phyloP scores from a whole-genome alignment of 2,329 filamentous ascomycete species.

The Cladosporium austrohemisphaericum region DNA sequence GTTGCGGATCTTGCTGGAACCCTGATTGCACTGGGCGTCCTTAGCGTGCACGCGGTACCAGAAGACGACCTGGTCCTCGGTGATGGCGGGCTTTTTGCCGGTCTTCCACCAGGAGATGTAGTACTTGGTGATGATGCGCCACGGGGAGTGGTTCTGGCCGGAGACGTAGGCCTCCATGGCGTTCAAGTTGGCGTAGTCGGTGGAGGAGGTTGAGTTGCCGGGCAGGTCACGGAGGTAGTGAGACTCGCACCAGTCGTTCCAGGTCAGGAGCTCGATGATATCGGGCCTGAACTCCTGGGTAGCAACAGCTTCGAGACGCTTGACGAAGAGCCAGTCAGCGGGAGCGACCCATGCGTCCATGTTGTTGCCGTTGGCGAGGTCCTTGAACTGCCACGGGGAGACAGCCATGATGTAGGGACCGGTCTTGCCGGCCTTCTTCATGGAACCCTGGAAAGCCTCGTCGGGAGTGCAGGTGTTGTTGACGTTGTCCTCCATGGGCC shows the following conservation, averaged over 20 bases:
- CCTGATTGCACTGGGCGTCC: constrained; percentile 30
- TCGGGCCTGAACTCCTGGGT: constrained; percentile 32
- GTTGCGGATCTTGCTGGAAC: constrained; percentile 34
- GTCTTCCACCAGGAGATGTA: constrained; percentile 38
- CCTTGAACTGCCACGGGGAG: constrained; percentile 40
- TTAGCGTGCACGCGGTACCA: constrained; percentile 40
- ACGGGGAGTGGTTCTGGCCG: constrained; percentile 36
- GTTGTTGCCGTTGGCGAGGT: constrained; percentile 35
- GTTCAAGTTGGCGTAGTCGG: constrained; percentile 30
- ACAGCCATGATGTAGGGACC: constrained; percentile 40
- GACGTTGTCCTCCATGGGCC: constrained; percentile 32
- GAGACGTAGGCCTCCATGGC: constrained; percentile 35
- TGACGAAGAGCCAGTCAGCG: constrained; percentile 36
- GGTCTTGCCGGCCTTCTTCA: constrained; percentile 32
- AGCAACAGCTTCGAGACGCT: constrained; percentile 28
- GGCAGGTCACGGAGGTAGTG: constrained; percentile 39
- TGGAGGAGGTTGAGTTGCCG: constrained; percentile 18
- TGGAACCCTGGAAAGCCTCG: constrained; percentile 33
- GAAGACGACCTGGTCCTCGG: constrained; percentile 36
- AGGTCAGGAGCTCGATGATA: constrained; percentile 38
- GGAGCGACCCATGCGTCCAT: constrained; percentile 36
- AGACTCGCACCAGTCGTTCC: constrained; percentile 40
- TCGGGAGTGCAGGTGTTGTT: constrained; percentile 34
- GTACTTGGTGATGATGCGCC: constrained; percentile 39
- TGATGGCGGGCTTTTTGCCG: constrained; percentile 31